A percentile compares a stretch with the other conserved stretches of the same genome.
phyloP scores from a whole-genome alignment of 441 rosid genomes.

The Corymbia calophylla region DNA sequence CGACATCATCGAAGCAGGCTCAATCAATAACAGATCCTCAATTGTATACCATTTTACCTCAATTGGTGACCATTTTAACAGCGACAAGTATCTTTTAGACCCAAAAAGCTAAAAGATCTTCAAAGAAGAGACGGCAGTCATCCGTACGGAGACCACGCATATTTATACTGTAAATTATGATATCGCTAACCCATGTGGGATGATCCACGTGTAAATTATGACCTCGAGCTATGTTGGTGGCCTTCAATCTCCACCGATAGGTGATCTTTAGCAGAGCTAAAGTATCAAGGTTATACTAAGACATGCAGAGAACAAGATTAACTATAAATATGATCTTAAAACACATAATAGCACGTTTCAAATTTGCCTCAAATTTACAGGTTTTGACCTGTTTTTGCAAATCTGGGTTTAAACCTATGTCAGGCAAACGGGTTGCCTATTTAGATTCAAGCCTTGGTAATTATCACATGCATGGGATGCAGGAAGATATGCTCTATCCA shows the following conservation, averaged over 20 bases:
- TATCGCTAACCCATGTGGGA: too few relatives aligned
- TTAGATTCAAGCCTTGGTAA: not conserved
- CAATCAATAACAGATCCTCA: too few relatives aligned
- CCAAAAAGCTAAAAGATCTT: too few relatives aligned
- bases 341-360: not conserved
- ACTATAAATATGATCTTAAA: not conserved
- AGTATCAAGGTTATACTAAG: not conserved
- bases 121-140: too few relatives aligned
- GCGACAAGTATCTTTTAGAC: too few relatives aligned
- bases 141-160: too few relatives aligned
- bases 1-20: too few relatives aligned
- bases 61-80: too few relatives aligned
- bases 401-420: not conserved
- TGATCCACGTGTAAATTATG: not conserved
- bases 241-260: not conserved
- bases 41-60: too few relatives aligned
- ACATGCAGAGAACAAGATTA: not conserved
- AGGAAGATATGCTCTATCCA: not conserved
- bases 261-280: not conserved
- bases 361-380: not conserved
- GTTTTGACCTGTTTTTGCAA: not conserved
- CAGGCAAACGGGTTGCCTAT: not conserved
- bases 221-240: too few relatives aligned
- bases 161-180: too few relatives aligned
- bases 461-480: not conserved